Conservation (phyloP, 2,329 filamentous ascomycete genomes). For the Aspergillus terreus region DNA sequence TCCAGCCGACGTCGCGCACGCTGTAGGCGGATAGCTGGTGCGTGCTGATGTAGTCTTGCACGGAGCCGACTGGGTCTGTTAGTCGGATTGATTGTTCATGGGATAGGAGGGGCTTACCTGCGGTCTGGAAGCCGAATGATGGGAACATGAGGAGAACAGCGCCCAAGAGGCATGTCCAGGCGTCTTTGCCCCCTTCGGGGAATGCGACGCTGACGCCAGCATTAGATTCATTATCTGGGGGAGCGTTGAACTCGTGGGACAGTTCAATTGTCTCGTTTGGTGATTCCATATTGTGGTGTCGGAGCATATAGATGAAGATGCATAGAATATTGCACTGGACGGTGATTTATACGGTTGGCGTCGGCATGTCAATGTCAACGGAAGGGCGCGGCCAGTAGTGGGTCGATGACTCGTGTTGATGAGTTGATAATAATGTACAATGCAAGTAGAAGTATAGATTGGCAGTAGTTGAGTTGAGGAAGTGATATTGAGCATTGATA, state of each 20-base stretch:
- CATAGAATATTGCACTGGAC: too few species aligned
- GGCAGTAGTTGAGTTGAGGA: too few species aligned
- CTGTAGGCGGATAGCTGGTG: constrained; percentile 44
- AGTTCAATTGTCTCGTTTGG: not conserved
- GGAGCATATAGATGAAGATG: not conserved
- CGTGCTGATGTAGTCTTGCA: constrained; percentile 46
- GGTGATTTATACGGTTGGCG: not conserved
- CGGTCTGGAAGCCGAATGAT: constrained; percentile 47
- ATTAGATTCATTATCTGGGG: not conserved
- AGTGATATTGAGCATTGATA: too few species aligned
- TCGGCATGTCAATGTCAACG: not conserved
- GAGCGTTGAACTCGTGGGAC: not conserved
- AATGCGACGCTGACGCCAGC: constrained; percentile 11
- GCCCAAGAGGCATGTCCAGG: constrained; percentile 33
- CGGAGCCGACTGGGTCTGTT: constrained; percentile 39
- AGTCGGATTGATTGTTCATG: not conserved
- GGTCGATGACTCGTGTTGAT: not conserved
- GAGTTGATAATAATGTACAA: too few species aligned
- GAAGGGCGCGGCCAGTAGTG: not conserved
- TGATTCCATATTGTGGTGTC: not conserved
- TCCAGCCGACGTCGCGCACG: constrained; percentile 49
- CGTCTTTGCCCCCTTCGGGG: constrained; percentile 30
- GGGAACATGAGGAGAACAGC: constrained; percentile 35
- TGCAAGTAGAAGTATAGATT: too few species aligned
- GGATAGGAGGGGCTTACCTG: constrained; percentile 12